These are phyloP conservation scores for Trichoderma sp. DNA, from an alignment of 2,329 filamentous ascomycete genomes.

Conservation along the genomic window DNA sequence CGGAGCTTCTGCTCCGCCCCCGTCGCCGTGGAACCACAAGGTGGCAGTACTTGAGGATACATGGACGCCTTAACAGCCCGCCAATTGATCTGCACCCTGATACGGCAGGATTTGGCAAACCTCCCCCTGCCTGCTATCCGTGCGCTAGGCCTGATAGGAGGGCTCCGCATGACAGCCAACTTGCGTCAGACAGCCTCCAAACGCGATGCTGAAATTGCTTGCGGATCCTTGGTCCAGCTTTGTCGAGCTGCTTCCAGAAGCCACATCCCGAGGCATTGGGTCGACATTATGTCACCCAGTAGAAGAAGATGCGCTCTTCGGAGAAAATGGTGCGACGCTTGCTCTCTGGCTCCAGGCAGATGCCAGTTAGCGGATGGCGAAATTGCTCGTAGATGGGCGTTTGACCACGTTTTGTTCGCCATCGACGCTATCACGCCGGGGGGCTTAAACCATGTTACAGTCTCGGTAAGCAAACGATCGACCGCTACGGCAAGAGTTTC, in stretches of 20 bases:
- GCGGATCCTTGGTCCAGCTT: neutral
- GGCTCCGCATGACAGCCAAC: neutral
- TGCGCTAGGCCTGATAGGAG: neutral
- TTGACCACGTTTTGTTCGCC: neutral
- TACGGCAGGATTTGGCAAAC: neutral
- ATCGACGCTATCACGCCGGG: neutral
- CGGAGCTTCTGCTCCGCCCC: conserved; percentile 17
- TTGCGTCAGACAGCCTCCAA: neutral
- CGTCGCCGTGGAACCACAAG: neutral
- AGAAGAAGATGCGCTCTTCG: neutral
- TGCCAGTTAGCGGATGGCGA: neutral
- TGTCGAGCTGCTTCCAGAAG: neutral
- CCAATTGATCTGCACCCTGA: neutral
- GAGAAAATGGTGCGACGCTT: neutral
- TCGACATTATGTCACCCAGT: conserved; percentile 6
- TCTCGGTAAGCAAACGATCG: neutral
- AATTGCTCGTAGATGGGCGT: neutral
- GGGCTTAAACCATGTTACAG: neutral
- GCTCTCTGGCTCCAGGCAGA: neutral
- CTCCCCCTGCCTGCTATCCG: conserved; percentile 4
- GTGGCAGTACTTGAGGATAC: conserved; percentile 9
- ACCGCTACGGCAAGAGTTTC: neutral
- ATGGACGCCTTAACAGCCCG: conserved; percentile 8
- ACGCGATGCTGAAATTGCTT: neutral
- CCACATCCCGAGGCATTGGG: conserved; percentile 8